Evolutionary conservation across 2,329 filamentous ascomycete species (phyloP).

Genomic region (Diplodia corticola): DNA sequence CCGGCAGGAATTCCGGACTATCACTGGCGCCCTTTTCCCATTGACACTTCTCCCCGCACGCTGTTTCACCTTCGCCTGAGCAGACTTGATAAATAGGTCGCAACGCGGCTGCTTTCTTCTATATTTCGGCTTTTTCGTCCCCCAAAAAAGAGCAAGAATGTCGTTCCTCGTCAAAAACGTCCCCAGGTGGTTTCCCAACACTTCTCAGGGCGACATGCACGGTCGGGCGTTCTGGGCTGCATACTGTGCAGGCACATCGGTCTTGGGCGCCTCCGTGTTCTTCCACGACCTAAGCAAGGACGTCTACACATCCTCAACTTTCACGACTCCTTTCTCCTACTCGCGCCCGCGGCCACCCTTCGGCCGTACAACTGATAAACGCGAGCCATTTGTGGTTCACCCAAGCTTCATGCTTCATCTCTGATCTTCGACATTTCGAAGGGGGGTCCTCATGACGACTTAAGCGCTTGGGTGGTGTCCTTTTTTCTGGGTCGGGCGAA

Average conservation of each 20-base stretch:
- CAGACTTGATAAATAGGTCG: no score
- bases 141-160: background rate
- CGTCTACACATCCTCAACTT: background rate
- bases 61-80: no score
- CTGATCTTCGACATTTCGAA: background rate
- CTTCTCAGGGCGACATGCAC: background rate
- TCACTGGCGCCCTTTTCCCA: background rate
- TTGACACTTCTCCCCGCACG: no score
- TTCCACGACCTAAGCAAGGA: background rate
- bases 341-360: background rate
- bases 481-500: background rate
- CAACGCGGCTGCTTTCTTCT: background rate
- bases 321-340: background rate
- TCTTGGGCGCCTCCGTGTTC: background rate
- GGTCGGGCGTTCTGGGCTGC: background rate
- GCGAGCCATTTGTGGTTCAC: conserved; percentile 2
- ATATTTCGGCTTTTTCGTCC: background rate
- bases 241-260: conserved; percentile 7
- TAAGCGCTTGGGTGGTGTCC: background rate
- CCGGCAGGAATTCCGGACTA: conserved; percentile 6
- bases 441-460: background rate
- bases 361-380: background rate
- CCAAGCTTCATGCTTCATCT: conserved; percentile 14
- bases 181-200: background rate
- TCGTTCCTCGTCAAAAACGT: background rate